Percentiles rank a stretch among this genome's conserved stretches.
phyloP scores from a whole-genome alignment of 352 stramenopile species.

The Phytophthora melonis region DNA sequence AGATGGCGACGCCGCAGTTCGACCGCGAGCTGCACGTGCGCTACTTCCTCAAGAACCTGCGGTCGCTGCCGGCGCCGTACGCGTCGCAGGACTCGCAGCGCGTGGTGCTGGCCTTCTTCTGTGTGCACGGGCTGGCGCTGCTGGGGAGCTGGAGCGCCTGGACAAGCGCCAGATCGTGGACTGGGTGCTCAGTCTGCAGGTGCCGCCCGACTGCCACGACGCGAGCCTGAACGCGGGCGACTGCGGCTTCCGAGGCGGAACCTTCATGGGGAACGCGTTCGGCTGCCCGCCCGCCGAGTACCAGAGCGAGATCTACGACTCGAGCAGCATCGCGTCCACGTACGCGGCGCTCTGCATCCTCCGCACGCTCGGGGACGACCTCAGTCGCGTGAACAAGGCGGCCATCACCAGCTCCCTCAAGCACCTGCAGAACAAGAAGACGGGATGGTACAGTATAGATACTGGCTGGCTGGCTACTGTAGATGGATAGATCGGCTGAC shows the following conservation, averaged over 20 bases:
- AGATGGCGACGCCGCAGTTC: constrained; percentile 38
- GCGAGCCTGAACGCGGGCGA: constrained; percentile 72
- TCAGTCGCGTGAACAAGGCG: constrained; percentile 75
- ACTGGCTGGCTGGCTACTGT: background rate
- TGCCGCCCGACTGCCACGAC: constrained; percentile 73
- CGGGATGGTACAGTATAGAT: constrained; percentile 55
- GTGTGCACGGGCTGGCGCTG: constrained; percentile 83
- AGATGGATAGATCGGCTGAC: background rate
- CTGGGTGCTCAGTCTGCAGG: constrained; percentile 88
- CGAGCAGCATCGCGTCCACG: constrained; percentile 86
- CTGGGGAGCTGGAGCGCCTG: constrained; percentile 78
- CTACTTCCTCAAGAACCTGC: constrained; percentile 88
- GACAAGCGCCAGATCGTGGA: constrained; percentile 81
- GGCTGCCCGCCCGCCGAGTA: constrained; percentile 57
- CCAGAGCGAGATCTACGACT: constrained; percentile 80
- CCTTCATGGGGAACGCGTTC: constrained; percentile 75
- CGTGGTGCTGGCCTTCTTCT: constrained; percentile 89
- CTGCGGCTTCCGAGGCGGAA: constrained; percentile 78
- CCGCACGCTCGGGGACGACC: constrained; percentile 85
- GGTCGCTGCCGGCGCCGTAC: constrained; percentile 73
- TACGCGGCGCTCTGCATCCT: constrained; percentile 89
- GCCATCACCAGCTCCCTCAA: constrained; percentile 70
- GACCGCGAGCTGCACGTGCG: constrained; percentile 79
- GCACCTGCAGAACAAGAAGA: constrained; percentile 79
- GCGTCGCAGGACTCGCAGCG: constrained; percentile 84